Percentiles rank a stretch among this genome's conserved stretches.
Evolutionary conservation across 192 early-diverging fungal species (phyloP).

Genomic region (Mortierella claussenii): DNA sequence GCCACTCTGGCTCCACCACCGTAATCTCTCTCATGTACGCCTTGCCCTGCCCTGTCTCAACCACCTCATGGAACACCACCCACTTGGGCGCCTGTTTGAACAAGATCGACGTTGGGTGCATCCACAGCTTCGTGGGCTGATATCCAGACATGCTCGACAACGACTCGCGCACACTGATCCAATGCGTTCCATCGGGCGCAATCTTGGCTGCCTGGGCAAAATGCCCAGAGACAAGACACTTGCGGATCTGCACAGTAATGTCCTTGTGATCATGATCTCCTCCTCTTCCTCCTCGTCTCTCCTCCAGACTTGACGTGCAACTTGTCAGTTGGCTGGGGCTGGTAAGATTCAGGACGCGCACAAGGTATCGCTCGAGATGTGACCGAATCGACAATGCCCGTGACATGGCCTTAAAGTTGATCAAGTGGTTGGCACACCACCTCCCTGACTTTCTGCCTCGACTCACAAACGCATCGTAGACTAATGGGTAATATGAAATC

Average conservation of each 20-base stretch:
- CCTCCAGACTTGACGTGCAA: constrained; percentile 58
- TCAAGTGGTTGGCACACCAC: constrained; percentile 90
- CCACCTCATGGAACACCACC: constrained; percentile 95
- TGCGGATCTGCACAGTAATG: constrained; percentile 53
- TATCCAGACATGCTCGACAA: not conserved
- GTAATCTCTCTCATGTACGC: constrained; percentile 97
- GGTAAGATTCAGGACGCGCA: constrained; percentile 34
- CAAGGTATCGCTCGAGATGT: constrained; percentile 84
- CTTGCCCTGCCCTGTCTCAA: constrained; percentile 87
- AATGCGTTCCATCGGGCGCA: constrained; percentile 73
- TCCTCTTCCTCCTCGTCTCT: too few species aligned
- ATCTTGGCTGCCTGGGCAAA: constrained; percentile 81
- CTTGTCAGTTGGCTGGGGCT: constrained; percentile 41
- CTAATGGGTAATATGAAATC: constrained; percentile 37
- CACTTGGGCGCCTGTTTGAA: constrained; percentile 92
- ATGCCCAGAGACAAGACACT: constrained; percentile 78
- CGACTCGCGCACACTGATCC: constrained; percentile 67
- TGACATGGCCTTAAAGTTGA: constrained; percentile 83
- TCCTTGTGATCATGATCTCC: constrained; percentile 23
- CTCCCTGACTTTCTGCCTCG: constrained; percentile 61
- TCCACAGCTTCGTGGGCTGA: constrained; percentile 50
- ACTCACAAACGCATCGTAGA: constrained; percentile 80
- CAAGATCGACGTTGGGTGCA: constrained; percentile 93
- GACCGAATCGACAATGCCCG: constrained; percentile 87
- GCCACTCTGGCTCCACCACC: constrained; percentile 91